Percentiles rank a stretch among this genome's conserved stretches.
Evolutionary conservation across 2,329 filamentous ascomycete species (phyloP).

Genomic region (Graphilbum sp.): DNA sequence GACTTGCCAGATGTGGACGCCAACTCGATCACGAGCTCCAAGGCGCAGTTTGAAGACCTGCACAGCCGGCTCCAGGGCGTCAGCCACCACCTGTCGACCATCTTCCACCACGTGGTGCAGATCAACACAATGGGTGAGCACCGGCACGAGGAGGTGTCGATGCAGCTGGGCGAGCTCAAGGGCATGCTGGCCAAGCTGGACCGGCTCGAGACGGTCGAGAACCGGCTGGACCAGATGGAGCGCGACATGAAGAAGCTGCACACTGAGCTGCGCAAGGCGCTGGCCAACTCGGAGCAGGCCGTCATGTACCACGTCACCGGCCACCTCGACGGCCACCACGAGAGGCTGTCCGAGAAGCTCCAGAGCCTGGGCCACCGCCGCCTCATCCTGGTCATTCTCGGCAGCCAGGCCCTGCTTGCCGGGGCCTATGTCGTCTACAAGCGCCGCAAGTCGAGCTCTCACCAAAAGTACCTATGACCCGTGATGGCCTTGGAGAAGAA

Average conservation of each 20-base stretch:
- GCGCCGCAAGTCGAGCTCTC: conserved; percentile 53
- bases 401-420: conserved; percentile 55
- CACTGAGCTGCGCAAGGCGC: conserved; percentile 33
- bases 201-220: conserved; percentile 31
- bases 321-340: conserved; percentile 25
- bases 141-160: conserved; percentile 37
- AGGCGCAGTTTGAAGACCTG: conserved; percentile 63
- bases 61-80: conserved; percentile 67
- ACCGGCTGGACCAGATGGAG: conserved; percentile 34
- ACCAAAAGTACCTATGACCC: conserved; percentile 92
- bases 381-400: conserved; percentile 54
- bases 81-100: conserved; percentile 48
- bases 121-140: conserved; percentile 35
- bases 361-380: conserved; percentile 31
- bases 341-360: conserved; percentile 26
- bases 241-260: conserved; percentile 41
- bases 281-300: conserved; percentile 32
- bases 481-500: too few relatives aligned
- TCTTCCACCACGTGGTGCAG: conserved; percentile 40
- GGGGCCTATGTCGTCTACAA: conserved; percentile 65
- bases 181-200: conserved; percentile 28
- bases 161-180: conserved; percentile 30
- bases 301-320: conserved; percentile 32
- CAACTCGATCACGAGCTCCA: conserved; percentile 30
- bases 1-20: conserved; percentile 31